phyloP scores from a whole-genome alignment of 257 asterid species.

The Solanum ahanhuiri region DNA sequence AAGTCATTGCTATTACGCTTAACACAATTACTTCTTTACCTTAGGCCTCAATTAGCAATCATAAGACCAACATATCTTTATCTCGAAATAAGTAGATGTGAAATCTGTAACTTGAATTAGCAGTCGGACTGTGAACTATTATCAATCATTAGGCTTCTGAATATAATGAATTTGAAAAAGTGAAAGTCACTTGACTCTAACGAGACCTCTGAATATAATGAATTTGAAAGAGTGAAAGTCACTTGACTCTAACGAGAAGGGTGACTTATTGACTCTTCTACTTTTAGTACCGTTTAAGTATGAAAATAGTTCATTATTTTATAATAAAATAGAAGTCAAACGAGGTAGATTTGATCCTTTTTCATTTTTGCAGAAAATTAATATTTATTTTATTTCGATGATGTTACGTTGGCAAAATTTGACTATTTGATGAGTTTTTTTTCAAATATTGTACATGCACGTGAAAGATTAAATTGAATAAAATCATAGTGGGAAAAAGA shows the following conservation, averaged over 20 bases:
- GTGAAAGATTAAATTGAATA: slow-evolving; percentile 25
- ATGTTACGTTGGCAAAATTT: background rate
- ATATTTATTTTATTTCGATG: background rate
- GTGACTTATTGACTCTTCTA: background rate
- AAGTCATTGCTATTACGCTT: background rate
- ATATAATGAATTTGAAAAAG: too few relatives aligned
- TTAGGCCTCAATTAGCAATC: background rate
- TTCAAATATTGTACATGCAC: slow-evolving; percentile 18
- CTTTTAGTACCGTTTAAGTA: background rate
- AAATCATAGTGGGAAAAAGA: slow-evolving; percentile 19
- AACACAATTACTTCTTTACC: too few relatives aligned
- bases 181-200: too few relatives aligned
- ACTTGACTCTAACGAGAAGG: too few relatives aligned
- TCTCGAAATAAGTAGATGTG: too few relatives aligned
- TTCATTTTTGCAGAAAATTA: background rate
- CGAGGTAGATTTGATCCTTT: slow-evolving; percentile 6
- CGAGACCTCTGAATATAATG: too few relatives aligned
- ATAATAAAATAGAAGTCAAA: slow-evolving; percentile 3
- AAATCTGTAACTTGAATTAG: too few relatives aligned
- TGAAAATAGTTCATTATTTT: background rate
- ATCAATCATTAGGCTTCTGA: too few relatives aligned
- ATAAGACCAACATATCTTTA: too few relatives aligned
- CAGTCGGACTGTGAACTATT: too few relatives aligned
- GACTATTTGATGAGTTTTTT: background rate
- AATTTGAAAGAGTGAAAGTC: too few relatives aligned